Evolutionary conservation across 2,329 filamentous ascomycete species (phyloP).

Genomic region (Lasiodiplodia sp.): DNA sequence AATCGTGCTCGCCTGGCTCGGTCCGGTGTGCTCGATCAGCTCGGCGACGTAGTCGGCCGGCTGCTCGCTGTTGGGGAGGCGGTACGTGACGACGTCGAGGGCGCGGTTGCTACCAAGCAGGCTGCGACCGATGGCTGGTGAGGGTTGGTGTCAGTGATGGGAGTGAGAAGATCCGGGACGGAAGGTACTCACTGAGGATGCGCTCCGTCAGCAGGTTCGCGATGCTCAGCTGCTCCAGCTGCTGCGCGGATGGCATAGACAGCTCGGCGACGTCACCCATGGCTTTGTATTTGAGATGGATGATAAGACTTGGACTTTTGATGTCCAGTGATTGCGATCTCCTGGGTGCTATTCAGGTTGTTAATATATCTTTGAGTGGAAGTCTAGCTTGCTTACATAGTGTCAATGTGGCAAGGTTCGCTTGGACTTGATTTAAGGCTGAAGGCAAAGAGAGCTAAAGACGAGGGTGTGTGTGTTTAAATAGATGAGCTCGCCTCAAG

Average conservation of each 20-base stretch:
- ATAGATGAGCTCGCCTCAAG: neutral
- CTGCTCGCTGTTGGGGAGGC: neutral
- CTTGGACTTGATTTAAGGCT: neutral
- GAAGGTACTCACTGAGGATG: neutral
- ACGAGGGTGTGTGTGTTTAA: neutral
- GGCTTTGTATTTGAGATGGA: neutral
- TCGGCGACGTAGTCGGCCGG: conserved; percentile 16
- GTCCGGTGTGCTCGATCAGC: conserved; percentile 16
- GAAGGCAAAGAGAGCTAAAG: neutral
- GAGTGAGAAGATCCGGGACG: neutral
- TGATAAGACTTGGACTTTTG: too few species aligned
- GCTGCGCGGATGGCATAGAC: neutral
- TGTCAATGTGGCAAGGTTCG: neutral
- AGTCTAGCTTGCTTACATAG: neutral
- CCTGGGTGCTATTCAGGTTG: neutral
- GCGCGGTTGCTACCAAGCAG: conserved; percentile 12
- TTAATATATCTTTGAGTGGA: neutral
- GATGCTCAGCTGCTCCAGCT: conserved; percentile 1
- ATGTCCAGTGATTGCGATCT: neutral
- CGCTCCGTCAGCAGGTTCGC: conserved; percentile 8
- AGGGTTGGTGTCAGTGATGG: neutral
- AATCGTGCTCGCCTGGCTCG: neutral
- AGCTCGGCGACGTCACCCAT: conserved; percentile 18
- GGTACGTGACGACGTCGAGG: conserved; percentile 23
- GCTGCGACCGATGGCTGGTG: conserved; percentile 3